Conservation (phyloP, 169 alveolate genomes). For the Condylostoma magnum region DNA sequence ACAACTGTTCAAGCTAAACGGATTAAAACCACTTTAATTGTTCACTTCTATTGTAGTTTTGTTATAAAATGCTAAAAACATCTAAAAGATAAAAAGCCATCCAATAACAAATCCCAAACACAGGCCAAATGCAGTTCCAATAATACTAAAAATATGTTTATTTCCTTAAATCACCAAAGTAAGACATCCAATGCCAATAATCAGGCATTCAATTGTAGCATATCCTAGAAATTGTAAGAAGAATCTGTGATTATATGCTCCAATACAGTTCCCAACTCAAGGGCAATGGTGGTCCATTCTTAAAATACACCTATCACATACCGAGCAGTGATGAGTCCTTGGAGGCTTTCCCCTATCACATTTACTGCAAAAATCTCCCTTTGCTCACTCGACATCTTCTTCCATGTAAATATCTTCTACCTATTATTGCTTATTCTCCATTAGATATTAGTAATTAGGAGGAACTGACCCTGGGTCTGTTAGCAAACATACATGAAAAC, state of each 20-base stretch:
- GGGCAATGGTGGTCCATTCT: conserved; percentile 97
- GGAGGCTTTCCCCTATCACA: conserved; percentile 85
- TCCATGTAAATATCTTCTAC: no score
- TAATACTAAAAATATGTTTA: neutral
- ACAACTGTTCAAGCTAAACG: neutral
- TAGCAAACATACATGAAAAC: neutral
- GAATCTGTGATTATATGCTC: conserved; percentile 73
- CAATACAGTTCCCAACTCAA: conserved; percentile 90
- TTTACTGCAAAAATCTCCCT: conserved; percentile 40
- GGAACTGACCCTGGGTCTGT: conserved; percentile 32
- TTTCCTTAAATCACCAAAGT: neutral
- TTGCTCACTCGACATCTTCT: neutral
- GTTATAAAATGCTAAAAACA: neutral
- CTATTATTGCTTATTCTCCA: no score
- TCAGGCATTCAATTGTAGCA: conserved; percentile 1
- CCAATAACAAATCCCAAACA: neutral
- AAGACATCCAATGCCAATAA: neutral
- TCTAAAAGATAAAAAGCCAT: neutral
- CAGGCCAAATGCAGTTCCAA: neutral
- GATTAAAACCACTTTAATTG: neutral
- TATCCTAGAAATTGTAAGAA: conserved; percentile 44
- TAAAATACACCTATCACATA: conserved; percentile 89
- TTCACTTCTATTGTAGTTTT: conserved; percentile 7
- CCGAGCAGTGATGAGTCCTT: conserved; percentile 92
- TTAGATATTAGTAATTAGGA: conserved; percentile 9